Conservation (phyloP, 768 basidiomycete genomes). For the Cytidiella melzeri region DNA sequence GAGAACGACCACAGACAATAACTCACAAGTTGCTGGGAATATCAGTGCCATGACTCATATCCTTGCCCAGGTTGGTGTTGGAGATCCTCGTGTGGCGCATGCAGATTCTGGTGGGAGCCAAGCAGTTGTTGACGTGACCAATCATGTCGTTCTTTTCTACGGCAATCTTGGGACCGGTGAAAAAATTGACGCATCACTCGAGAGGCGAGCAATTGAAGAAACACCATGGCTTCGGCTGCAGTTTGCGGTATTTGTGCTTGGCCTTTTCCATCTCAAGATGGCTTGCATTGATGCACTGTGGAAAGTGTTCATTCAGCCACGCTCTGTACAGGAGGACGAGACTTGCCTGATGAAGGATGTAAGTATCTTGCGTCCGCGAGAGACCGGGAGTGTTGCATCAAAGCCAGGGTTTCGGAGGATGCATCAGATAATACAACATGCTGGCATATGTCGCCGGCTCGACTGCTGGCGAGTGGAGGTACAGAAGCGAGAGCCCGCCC, state of each 20-base stretch:
- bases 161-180: constrained; percentile 18
- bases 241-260: constrained; percentile 27
- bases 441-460: constrained; percentile 1
- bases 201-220: constrained; percentile 21
- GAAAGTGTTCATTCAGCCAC: constrained; percentile 8
- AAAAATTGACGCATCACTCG: neutral
- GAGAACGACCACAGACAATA: constrained; percentile 17
- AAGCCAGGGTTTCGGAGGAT: constrained; percentile 25
- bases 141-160: constrained; percentile 15
- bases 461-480: constrained; percentile 27
- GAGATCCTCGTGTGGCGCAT: neutral
- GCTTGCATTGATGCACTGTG: constrained; percentile 20
- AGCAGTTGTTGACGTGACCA: neutral
- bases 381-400: constrained; percentile 18
- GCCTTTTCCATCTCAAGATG: constrained; percentile 32
- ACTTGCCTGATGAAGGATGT: constrained; percentile 12
- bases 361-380: constrained; percentile 19
- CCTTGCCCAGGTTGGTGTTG: constrained; percentile 12
- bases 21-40: constrained; percentile 18
- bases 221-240: constrained; percentile 27
- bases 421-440: constrained; percentile 26
- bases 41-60: constrained; percentile 20
- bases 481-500: neutral
- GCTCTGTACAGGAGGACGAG: constrained; percentile 10
- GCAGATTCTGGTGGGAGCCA: too few relatives aligned